Conservation (phyloP, 306 rosid genomes). For the Prunus persica region DNA sequence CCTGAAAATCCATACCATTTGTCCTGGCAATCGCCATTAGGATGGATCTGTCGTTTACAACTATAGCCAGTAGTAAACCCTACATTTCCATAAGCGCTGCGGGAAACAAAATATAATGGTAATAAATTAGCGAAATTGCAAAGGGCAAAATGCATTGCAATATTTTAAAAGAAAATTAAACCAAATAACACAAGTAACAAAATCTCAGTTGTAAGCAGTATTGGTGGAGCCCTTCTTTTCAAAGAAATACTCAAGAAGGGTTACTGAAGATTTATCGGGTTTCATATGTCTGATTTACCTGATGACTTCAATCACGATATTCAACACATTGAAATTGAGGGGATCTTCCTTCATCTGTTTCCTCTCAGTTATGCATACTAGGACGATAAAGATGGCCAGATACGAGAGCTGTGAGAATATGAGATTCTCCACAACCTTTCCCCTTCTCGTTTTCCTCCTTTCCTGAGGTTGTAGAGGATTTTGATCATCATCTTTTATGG, state of each 20-base stretch:
- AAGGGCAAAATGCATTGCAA: background rate
- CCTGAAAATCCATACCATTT: constrained; percentile 60
- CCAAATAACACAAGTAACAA: background rate
- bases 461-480: background rate
- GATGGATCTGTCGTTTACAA: constrained; percentile 42
- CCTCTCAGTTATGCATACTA: constrained; percentile 65
- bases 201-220: too few species aligned
- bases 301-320: constrained; percentile 54
- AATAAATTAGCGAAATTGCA: background rate
- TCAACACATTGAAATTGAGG: constrained; percentile 58
- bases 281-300: constrained; percentile 21
- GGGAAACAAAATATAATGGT: background rate
- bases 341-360: constrained; percentile 60
- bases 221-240: too few species aligned
- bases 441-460: background rate
- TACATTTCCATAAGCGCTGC: constrained; percentile 85
- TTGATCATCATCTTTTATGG: constrained; percentile 8
- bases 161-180: background rate
- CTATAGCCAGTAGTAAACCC: constrained; percentile 67
- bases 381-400: constrained; percentile 50
- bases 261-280: too few species aligned
- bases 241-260: too few species aligned
- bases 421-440: constrained; percentile 27
- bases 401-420: constrained; percentile 59
- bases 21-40: constrained; percentile 34